Evolutionary conservation across 306 rosid genomes (phyloP).

Genomic region (Dryas alaskensis): DNA sequence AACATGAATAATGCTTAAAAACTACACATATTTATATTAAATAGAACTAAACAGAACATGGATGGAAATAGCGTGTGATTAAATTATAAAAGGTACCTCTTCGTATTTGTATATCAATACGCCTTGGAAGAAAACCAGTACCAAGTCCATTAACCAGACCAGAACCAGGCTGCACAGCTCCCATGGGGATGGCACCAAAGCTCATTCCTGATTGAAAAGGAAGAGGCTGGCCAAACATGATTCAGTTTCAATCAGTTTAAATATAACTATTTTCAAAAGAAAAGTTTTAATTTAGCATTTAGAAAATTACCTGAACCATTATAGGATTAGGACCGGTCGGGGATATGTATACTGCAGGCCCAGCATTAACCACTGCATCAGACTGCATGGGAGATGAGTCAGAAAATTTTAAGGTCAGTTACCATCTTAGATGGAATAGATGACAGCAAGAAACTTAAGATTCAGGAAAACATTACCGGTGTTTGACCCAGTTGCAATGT

Average conservation of each 20-base stretch:
- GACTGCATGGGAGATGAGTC: slow-evolving; percentile 50
- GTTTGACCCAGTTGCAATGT: slow-evolving; percentile 84
- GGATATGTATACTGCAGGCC: slow-evolving; percentile 96
- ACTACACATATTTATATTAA: slow-evolving; percentile 11
- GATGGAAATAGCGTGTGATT: slow-evolving; percentile 13
- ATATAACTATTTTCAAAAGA: slow-evolving; percentile 25
- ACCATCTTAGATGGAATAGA: slow-evolving; percentile 26
- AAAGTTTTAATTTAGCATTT: slow-evolving; percentile 14
- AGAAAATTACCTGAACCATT: slow-evolving; percentile 84
- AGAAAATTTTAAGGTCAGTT: slow-evolving; percentile 18
- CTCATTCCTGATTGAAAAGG: slow-evolving; percentile 74
- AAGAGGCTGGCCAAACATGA: slow-evolving; percentile 70
- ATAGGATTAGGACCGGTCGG: slow-evolving; percentile 89
- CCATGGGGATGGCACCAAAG: slow-evolving; percentile 75
- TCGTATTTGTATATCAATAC: slow-evolving; percentile 93
- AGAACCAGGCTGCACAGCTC: slow-evolving; percentile 67
- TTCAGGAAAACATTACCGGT: slow-evolving; percentile 51
- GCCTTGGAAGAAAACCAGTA: slow-evolving; percentile 72
- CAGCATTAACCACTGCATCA: slow-evolving; percentile 92
- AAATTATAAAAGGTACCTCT: slow-evolving; percentile 52
- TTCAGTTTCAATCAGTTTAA: slow-evolving; percentile 47
- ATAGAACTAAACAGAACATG: slow-evolving; percentile 9
- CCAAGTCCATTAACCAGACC: slow-evolving; percentile 63
- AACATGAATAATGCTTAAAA: slow-evolving; percentile 21
- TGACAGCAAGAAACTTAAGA: slow-evolving; percentile 22